Evolutionary conservation across 2,329 filamentous ascomycete species (phyloP), one percentile per base, ranked within the genome.

Genomic region (Pestalotiopsis sp.): DNA sequence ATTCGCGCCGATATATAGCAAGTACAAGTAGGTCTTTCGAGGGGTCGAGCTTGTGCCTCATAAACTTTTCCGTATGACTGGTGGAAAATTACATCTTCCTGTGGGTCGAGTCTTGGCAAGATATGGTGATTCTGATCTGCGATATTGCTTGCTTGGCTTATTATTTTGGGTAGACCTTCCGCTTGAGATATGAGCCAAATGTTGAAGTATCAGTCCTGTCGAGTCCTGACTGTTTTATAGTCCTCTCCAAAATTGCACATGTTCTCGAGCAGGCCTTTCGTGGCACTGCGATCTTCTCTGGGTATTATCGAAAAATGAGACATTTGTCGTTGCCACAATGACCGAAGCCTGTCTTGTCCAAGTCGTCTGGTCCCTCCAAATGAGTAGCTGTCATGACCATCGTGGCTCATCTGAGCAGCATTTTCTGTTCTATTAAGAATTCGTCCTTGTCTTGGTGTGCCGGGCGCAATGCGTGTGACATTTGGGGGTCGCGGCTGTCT

Each of bases 21-120:
- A 17, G 26, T 17, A 35, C 20, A 22, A 17, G 26, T 17, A 11
- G 11, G 35, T 48, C 24, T 48, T 52, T 55, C 39, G 61, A 55
- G 38, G 39, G 44, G 61, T 64, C 22, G n/a, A 22, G 20, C 13
- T 13, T 26, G 20, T 22, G 17, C 20, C 38, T 44, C 39, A 48
- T 5, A n/a, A 4, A 14, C 26, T 17, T 30, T 44, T 44, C n/a
- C 6, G 17, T 65, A 17, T 62, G 63, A 65, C n/a, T 65, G 63
- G 63, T 65, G 63, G 63, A 65, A 65, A 65, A 65, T 56, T 56
- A 55, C 26, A 38, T 38, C 14, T 22, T 57, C 13, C n/a, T 20
- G 63, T 57, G 52, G 44, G 63, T 65, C 44, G n/a, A 30, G 38
- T 10, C 63, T 65, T 65, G 63, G 63, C 63, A 65, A 44, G 17